A percentile compares a stretch with the other conserved stretches of the same genome.
These are phyloP conservation scores for Mycena belliarum DNA, from an alignment of 768 basidiomycete genomes.

Conservation along the genomic window DNA sequence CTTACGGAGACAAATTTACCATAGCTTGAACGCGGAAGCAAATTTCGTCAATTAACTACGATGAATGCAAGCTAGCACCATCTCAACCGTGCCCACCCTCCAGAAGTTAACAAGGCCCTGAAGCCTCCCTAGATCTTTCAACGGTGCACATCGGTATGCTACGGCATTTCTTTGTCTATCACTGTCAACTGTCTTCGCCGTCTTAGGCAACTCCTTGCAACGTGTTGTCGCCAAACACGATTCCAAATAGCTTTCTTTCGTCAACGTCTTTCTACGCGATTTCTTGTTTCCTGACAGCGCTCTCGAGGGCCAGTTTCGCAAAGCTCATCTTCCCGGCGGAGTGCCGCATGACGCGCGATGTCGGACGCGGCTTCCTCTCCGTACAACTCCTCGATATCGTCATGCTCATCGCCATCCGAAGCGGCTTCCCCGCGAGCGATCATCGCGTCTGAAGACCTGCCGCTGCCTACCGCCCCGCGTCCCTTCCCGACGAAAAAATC, in stretches of 20 bases:
- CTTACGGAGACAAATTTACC: background rate
- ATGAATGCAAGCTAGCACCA: background rate
- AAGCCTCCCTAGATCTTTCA: background rate
- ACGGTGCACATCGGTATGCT: too few relatives aligned
- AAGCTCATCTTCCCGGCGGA: background rate
- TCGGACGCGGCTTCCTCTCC: conserved; percentile 8
- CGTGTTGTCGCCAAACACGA: conserved; percentile 16
- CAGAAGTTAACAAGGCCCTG: background rate
- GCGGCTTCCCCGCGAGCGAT: background rate
- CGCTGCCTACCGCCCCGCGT: conserved; percentile 16
- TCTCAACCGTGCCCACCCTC: too few relatives aligned
- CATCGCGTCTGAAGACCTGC: conserved; percentile 8
- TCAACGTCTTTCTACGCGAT: conserved; percentile 2
- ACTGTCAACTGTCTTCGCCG: background rate
- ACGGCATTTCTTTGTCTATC: conserved; percentile 11
- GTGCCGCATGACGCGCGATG: conserved; percentile 5
- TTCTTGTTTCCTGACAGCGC: background rate
- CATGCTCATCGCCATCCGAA: conserved; percentile 12
- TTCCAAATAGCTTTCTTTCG: background rate
- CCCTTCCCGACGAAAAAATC: conserved; percentile 38
- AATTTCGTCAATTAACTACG: background rate
- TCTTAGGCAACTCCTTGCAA: conserved; percentile 10
- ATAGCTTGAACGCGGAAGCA: background rate
- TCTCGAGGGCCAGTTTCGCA: background rate
- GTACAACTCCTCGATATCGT: conserved; percentile 10